Percentiles rank a stretch among this genome's conserved stretches.
phyloP scores from a whole-genome alignment of 129 eudicot species.

The Tanacetum coccineum region DNA sequence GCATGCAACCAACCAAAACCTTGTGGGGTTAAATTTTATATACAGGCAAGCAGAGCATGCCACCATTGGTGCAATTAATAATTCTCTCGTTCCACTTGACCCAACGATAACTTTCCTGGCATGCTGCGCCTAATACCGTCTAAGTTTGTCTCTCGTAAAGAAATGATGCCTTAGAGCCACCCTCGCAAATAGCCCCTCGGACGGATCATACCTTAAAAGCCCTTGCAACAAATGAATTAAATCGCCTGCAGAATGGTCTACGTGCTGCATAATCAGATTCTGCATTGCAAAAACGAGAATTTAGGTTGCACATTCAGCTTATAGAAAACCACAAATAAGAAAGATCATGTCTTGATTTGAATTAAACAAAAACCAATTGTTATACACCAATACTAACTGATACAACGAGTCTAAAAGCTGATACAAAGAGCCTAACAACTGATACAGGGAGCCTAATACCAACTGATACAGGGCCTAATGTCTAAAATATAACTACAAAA shows the following conservation, averaged over 20 bases:
- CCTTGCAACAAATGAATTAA: slow-evolving; percentile 71
- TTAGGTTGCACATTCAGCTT: too few relatives aligned
- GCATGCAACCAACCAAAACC: neutral
- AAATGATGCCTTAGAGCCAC: too few relatives aligned
- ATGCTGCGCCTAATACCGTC: slow-evolving; percentile 28
- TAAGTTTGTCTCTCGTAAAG: slow-evolving; percentile 52
- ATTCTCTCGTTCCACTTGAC: neutral
- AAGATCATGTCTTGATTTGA: too few relatives aligned
- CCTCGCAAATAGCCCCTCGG: slow-evolving; percentile 66
- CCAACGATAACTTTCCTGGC: neutral
- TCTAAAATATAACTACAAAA: too few relatives aligned
- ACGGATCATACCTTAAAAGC: slow-evolving; percentile 60
- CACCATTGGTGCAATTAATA: neutral
- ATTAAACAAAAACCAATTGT: too few relatives aligned
- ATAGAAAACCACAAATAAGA: too few relatives aligned
- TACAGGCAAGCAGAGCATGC: neutral
- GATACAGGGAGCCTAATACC: too few relatives aligned
- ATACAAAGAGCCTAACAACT: too few relatives aligned
- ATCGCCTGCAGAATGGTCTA: slow-evolving; percentile 53
- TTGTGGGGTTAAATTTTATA: neutral
- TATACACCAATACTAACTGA: too few relatives aligned
- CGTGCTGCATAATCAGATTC: slow-evolving; percentile 74
- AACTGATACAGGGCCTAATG: too few relatives aligned
- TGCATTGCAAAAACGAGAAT: too few relatives aligned
- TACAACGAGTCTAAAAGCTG: too few relatives aligned